A percentile compares a stretch with the other conserved stretches of the same genome.
Conservation (phyloP, 192 early-diverging fungal genomes). For the Mortierella claussenii region DNA sequence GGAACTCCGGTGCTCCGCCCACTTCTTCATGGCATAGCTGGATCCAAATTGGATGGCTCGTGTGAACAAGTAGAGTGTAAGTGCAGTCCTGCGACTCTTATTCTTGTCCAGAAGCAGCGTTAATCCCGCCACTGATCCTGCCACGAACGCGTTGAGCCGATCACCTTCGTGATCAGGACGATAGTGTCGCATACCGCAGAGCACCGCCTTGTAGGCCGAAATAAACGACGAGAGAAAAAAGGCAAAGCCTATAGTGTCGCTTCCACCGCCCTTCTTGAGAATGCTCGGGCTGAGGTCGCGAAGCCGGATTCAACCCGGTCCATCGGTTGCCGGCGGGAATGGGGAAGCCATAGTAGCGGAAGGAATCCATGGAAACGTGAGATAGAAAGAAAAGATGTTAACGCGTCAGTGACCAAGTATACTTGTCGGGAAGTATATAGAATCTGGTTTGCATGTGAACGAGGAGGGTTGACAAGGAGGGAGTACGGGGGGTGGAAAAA, state of each 20-base stretch:
- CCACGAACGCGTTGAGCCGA: conserved; percentile 70
- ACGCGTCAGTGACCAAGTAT: background rate
- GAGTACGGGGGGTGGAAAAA: no score
- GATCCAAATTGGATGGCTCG: conserved; percentile 70
- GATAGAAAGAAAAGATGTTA: background rate
- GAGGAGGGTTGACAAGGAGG: no score
- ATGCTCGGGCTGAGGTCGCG: conserved; percentile 46
- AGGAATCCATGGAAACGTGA: no score
- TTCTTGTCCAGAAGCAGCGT: conserved; percentile 70
- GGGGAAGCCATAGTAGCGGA: no score
- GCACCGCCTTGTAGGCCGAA: conserved; percentile 70
- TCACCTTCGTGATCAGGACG: conserved; percentile 57
- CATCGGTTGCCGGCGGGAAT: no score
- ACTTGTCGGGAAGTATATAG: no score
- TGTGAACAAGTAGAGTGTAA: conserved; percentile 73
- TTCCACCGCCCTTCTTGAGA: conserved; percentile 59
- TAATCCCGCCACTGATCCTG: conserved; percentile 70
- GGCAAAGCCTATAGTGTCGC: conserved; percentile 74
- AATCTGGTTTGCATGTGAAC: background rate
- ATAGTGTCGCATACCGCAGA: conserved; percentile 68
- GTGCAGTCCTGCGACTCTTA: conserved; percentile 65
- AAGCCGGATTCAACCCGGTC: no score
- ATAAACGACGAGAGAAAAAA: conserved; percentile 72
- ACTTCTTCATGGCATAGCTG: conserved; percentile 71
- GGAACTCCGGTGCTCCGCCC: conserved; percentile 53